phyloP scores from a whole-genome alignment of 2,329 filamentous ascomycete genomes.

The Talaromyces sp. region DNA sequence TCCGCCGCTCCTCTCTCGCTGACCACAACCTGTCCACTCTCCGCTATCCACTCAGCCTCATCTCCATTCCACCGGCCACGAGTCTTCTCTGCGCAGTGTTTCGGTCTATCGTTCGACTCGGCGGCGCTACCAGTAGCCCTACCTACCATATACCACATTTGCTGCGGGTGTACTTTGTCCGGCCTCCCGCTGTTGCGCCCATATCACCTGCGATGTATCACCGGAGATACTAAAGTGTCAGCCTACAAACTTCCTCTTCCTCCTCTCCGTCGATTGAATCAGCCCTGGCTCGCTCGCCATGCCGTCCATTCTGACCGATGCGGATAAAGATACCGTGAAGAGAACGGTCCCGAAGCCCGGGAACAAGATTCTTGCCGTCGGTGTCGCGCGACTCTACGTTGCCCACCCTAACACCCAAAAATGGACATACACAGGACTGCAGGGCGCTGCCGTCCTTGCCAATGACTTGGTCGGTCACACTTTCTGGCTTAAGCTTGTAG shows the following conservation, averaged over 20 bases:
- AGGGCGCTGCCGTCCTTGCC: conserved; percentile 83
- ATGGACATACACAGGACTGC: conserved; percentile 94
- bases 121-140: neutral
- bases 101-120: conserved; percentile 31
- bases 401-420: conserved; percentile 75
- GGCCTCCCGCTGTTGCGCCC: conserved; percentile 31
- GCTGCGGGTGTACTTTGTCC: conserved; percentile 49
- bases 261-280: conserved; percentile 27
- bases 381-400: conserved; percentile 87
- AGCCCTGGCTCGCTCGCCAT: conserved; percentile 33
- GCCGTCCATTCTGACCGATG: conserved; percentile 72
- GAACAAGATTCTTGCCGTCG: conserved; percentile 97
- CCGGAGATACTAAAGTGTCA: conserved; percentile 22
- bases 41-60: neutral
- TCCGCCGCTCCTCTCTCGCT: neutral
- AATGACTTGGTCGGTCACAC: conserved; percentile 94
- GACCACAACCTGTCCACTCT: neutral
- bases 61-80: conserved; percentile 41
- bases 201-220: conserved; percentile 30
- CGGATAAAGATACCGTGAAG: conserved; percentile 95
- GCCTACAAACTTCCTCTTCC: conserved; percentile 21
- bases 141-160: neutral
- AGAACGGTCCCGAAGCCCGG: conserved; percentile 85
- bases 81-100: conserved; percentile 35
- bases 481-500: conserved; percentile 95